Conservation (phyloP, 495 filamentous ascomycete species). For the Penicillium maclennaniae region DNA sequence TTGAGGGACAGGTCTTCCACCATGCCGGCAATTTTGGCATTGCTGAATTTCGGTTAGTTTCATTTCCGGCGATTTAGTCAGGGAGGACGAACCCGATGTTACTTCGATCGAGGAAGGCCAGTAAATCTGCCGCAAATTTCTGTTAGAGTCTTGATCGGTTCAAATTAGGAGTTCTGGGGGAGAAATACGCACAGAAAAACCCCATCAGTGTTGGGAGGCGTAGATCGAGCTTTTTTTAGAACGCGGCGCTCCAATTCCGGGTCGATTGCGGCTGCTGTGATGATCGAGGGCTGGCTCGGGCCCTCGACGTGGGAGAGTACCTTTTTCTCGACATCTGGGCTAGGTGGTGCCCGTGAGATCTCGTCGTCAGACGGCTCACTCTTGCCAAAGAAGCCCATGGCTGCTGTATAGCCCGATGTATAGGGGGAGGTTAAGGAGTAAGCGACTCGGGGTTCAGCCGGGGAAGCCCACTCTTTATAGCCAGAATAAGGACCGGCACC, state of each 20-base stretch:
- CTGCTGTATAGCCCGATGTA: neutral
- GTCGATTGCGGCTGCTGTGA: constrained; percentile 32
- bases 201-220: constrained; percentile 49
- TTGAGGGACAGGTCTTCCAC: constrained; percentile 42
- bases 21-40: constrained; percentile 60
- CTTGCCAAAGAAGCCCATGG: constrained; percentile 33
- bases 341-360: constrained; percentile 18
- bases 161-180: neutral
- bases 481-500: neutral
- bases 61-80: neutral
- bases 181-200: constrained; percentile 45
- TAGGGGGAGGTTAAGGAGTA: neutral
- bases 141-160: neutral
- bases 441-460: neutral
- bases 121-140: constrained; percentile 43
- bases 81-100: constrained; percentile 54
- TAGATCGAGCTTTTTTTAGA: constrained; percentile 54
- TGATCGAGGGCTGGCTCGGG: constrained; percentile 15
- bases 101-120: constrained; percentile 65
- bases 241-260: constrained; percentile 54
- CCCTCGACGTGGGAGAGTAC: constrained; percentile 25
- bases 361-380: constrained; percentile 21
- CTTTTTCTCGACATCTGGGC: constrained; percentile 34
- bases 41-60: constrained; percentile 34
- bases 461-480: constrained; percentile 2